Percentiles rank a stretch among this genome's conserved stretches.
Conservation (phyloP, 257 asterid species). For the Rauvolfia tetraphylla region DNA sequence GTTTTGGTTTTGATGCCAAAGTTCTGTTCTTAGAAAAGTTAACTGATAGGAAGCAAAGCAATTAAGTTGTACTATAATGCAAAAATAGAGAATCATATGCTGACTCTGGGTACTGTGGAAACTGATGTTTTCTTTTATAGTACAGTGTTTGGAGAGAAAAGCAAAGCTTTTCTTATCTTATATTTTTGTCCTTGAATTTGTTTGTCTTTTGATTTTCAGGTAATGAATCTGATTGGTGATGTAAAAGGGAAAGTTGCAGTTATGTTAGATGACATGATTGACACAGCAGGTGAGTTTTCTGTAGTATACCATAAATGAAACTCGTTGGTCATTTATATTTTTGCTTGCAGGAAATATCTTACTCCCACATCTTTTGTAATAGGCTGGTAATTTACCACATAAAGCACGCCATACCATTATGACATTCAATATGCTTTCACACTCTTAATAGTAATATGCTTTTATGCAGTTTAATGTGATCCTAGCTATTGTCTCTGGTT, state of each 20-base stretch:
- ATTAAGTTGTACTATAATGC: not conserved
- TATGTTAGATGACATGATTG: constrained; percentile 97
- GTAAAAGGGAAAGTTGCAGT: constrained; percentile 94
- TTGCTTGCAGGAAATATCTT: not conserved
- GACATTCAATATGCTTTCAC: not conserved
- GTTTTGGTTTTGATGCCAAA: not conserved
- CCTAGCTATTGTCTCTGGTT: not conserved
- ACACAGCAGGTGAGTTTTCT: constrained; percentile 70
- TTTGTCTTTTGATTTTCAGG: constrained; percentile 36
- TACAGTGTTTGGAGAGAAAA: not conserved
- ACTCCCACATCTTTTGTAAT: not conserved
- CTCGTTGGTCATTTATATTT: not conserved
- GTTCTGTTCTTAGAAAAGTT: not conserved
- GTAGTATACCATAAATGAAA: not conserved
- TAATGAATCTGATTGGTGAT: constrained; percentile 92
- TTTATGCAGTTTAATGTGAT: not conserved
- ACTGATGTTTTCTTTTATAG: not conserved
- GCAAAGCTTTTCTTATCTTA: not conserved
- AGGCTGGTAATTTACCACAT: not conserved
- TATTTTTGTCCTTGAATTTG: not conserved
- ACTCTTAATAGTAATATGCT: not conserved
- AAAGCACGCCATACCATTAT: not conserved
- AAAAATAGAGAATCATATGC: not conserved
- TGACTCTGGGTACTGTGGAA: not conserved
- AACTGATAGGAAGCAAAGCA: not conserved